phyloP scores from a whole-genome alignment of 805 yeast genomes.

The Saturnispora hagleri region DNA sequence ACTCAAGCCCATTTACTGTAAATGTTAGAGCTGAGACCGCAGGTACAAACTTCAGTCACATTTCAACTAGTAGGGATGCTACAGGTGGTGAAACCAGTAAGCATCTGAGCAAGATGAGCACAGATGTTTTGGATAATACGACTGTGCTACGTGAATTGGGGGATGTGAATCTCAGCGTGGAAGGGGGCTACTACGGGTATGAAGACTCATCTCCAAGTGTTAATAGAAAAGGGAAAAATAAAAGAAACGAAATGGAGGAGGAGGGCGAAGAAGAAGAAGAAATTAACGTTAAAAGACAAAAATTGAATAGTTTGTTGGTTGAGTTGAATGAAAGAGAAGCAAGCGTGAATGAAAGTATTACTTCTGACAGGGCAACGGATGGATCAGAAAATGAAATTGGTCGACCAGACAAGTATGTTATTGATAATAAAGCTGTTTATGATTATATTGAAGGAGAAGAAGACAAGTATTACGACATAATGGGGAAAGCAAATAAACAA shows the following conservation, averaged over 20 bases:
- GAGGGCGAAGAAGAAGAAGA: background rate
- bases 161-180: constrained; percentile 1
- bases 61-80: constrained; percentile 1
- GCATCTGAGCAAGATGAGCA: background rate
- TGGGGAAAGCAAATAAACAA: constrained; percentile 6
- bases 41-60: constrained; percentile 2
- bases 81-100: constrained; percentile 4
- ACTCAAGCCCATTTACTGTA: constrained; percentile 2
- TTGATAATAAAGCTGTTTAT: constrained; percentile 13
- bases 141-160: background rate
- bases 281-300: background rate
- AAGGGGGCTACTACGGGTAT: background rate
- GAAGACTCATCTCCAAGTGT: constrained; percentile 2
- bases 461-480: constrained; percentile 9
- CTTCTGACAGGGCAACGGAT: constrained; percentile 4
- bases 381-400: constrained; percentile 5
- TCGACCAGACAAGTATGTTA: constrained; percentile 12
- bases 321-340: background rate
- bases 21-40: constrained; percentile 6
- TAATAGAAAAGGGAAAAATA: background rate
- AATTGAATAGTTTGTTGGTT: background rate
- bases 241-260: background rate
- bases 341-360: background rate
- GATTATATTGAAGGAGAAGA: constrained; percentile 12
- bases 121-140: background rate